These are phyloP conservation scores for Veloboletus limbatus DNA, from an alignment of 1,284 basidiomycete genomes.

Conservation along the genomic window DNA sequence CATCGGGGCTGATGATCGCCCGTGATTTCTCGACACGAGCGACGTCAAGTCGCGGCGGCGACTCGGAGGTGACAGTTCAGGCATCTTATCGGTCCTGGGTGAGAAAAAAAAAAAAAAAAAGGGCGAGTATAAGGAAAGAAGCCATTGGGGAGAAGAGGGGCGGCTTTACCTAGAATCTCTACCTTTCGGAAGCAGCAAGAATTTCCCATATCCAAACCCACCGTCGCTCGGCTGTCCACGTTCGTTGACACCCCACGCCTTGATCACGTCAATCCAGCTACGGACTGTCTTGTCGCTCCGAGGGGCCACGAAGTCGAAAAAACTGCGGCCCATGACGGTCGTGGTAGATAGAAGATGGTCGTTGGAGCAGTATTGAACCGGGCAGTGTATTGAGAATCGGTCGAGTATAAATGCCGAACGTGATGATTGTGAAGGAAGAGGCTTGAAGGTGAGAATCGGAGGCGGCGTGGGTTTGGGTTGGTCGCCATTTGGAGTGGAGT, in stretches of 20 bases:
- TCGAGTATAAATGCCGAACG: constrained; percentile 73
- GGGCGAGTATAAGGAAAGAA: constrained; percentile 1
- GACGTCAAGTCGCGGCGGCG: constrained; percentile 29
- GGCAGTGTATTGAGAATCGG: constrained; percentile 62
- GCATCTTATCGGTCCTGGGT: constrained; percentile 23
- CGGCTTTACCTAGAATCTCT: constrained; percentile 51
- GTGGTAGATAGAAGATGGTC: constrained; percentile 58
- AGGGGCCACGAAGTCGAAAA: constrained; percentile 68
- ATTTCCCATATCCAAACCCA: constrained; percentile 75
- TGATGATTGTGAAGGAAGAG: constrained; percentile 59
- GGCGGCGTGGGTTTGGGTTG: constrained; percentile 3
- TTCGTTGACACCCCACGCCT: constrained; percentile 78
- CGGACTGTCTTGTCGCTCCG: constrained; percentile 61
- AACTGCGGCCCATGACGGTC: constrained; percentile 57
- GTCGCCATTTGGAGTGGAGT: not conserved
- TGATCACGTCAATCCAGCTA: constrained; percentile 69
- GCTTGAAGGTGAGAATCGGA: constrained; percentile 47
- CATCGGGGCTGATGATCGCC: constrained; percentile 4
- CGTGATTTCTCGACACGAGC: constrained; percentile 11
- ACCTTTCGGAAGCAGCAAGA: constrained; percentile 51
- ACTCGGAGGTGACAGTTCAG: constrained; percentile 20
- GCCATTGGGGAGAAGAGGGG: not conserved
- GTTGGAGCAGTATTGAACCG: constrained; percentile 68
- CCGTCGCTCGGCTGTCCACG: constrained; percentile 75
- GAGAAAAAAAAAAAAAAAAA: constrained; percentile 3